Evolutionary conservation across 2,329 filamentous ascomycete genomes (phyloP).

Genomic region (Zasmidium angulare): DNA sequence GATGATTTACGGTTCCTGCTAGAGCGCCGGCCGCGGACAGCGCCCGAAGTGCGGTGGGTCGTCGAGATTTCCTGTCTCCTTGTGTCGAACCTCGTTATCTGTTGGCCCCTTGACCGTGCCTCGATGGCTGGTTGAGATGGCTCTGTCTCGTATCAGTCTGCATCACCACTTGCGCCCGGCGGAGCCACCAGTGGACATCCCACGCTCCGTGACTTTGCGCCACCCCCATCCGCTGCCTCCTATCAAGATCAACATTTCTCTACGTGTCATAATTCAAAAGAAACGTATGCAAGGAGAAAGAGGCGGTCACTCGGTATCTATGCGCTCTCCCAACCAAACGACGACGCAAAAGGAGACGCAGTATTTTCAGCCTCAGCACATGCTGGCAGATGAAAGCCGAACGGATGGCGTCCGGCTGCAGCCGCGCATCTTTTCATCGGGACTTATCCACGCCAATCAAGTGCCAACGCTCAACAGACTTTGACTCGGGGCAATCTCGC

Average conservation of each 20-base stretch:
- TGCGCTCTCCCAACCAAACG: not conserved
- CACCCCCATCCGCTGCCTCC: not conserved
- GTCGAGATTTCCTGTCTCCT: not conserved
- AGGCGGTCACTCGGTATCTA: not conserved
- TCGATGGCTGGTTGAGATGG: not conserved
- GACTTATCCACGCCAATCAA: slow-evolving; percentile 12
- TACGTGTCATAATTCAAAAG: not conserved
- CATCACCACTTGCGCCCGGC: not conserved
- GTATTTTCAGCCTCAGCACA: not conserved
- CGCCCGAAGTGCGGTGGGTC: not conserved
- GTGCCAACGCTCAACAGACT: slow-evolving; percentile 5
- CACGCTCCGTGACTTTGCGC: slow-evolving; percentile 1
- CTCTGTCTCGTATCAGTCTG: slow-evolving; percentile 2
- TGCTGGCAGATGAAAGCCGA: slow-evolving; percentile 4
- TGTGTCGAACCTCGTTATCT: not conserved
- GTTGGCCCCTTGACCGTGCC: not conserved
- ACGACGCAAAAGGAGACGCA: not conserved
- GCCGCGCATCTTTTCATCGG: slow-evolving; percentile 6
- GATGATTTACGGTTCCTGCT: slow-evolving; percentile 5
- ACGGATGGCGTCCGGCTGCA: slow-evolving; percentile 3
- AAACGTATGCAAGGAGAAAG: not conserved
- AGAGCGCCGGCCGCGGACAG: not conserved
- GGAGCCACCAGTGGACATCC: not conserved
- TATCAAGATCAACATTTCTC: not conserved
- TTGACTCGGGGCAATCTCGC: slow-evolving; percentile 15